These are phyloP conservation scores for Annona squamosa DNA, from an alignment of 164 flowering plant genomes.

Conservation along the genomic window DNA sequence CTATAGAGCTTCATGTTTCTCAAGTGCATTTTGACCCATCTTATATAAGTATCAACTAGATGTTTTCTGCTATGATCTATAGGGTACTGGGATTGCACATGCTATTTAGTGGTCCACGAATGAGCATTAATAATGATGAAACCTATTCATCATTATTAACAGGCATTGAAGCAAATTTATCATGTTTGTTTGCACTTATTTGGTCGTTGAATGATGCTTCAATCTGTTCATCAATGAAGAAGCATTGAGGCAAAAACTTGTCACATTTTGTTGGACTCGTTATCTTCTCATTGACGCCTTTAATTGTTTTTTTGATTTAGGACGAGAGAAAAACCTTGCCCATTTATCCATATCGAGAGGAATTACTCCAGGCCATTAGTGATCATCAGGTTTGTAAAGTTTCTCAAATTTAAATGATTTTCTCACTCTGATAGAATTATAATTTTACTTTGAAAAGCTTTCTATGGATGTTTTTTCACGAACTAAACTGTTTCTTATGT, in stretches of 20 bases:
- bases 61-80: not conserved
- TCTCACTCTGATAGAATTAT: not conserved
- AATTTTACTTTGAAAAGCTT: not conserved
- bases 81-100: not conserved
- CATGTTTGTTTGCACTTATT: too few species aligned
- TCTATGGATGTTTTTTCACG: not conserved
- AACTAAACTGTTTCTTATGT: too few species aligned
- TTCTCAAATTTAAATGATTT: not conserved
- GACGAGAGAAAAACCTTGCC: slow-evolving; percentile 83
- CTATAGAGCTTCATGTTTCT: not conserved
- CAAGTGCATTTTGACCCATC: not conserved
- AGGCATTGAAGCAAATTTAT: too few species aligned
- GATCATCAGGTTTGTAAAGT: slow-evolving; percentile 64
- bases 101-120: not conserved
- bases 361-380: slow-evolving; percentile 63
- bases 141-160: too few species aligned
- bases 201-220: not conserved
- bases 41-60: not conserved
- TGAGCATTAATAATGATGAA: too few species aligned
- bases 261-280: too few species aligned
- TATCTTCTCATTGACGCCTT: not conserved
- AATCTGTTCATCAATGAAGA: not conserved
- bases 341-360: slow-evolving; percentile 69
- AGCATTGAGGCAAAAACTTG: too few species aligned
- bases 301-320: slow-evolving; percentile 29